A percentile compares a stretch with the other conserved stretches of the same genome.
These are phyloP conservation scores for Schoenoplectus triqueter DNA, from an alignment of 202 grass and related monocot species.

Conservation along the genomic window DNA sequence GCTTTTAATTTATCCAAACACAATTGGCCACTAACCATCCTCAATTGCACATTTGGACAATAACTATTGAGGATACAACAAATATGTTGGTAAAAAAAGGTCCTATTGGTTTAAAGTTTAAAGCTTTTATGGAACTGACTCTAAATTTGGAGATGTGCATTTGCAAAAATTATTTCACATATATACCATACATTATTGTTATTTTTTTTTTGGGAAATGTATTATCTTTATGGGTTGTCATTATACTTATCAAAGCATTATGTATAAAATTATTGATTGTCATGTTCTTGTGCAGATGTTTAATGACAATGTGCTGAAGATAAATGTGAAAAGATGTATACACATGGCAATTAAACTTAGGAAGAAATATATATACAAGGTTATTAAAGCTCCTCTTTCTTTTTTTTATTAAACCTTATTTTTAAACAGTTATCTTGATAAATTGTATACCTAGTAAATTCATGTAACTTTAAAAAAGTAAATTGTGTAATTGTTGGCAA, in stretches of 20 bases:
- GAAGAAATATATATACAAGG: constrained; percentile 90
- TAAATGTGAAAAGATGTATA: constrained; percentile 92
- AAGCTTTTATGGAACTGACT: not conserved
- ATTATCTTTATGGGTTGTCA: not conserved
- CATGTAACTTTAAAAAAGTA: not conserved
- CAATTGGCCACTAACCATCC: not conserved
- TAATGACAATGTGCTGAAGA: constrained; percentile 92
- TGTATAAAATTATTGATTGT: constrained; percentile 26
- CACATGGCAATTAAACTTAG: constrained; percentile 86
- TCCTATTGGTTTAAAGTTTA: not conserved
- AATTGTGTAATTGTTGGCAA: not conserved
- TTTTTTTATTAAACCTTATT: not conserved
- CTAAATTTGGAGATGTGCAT: not conserved
- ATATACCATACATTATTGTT: not conserved
- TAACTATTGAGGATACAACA: not conserved
- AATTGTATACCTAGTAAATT: not conserved
- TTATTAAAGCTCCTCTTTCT: constrained; percentile 35
- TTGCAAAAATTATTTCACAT: not conserved
- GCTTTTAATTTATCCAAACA: not conserved
- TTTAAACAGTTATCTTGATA: not conserved
- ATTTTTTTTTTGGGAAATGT: constrained; percentile 3
- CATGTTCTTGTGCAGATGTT: constrained; percentile 70
- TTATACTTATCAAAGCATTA: not conserved
- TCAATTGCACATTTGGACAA: not conserved
- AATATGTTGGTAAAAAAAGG: not conserved